Percentiles rank a stretch among this genome's conserved stretches.
These are phyloP conservation scores for Murraya paniculata DNA, from an alignment of 345 rosid genomes.

Conservation along the genomic window DNA sequence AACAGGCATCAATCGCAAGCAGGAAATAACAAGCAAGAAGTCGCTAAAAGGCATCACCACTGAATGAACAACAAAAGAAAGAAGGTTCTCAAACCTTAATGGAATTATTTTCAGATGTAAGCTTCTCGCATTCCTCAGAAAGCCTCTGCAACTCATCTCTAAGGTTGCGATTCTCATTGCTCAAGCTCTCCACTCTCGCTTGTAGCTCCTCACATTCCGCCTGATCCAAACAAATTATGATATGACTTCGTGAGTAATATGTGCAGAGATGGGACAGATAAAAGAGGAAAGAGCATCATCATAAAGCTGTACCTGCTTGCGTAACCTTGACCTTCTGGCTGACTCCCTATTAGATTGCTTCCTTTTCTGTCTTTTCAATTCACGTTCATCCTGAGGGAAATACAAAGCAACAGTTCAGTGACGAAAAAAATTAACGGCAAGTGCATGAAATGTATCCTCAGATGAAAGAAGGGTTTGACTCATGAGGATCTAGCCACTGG, in stretches of 20 bases:
- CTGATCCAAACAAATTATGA: conserved; percentile 28
- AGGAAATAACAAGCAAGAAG: neutral
- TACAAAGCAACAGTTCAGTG: conserved; percentile 1
- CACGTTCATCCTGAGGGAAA: conserved; percentile 78
- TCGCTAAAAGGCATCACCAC: neutral
- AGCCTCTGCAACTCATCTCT: conserved; percentile 80
- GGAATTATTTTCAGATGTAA: conserved; percentile 70
- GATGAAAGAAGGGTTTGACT: neutral
- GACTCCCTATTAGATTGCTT: conserved; percentile 99
- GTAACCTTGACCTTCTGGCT: conserved; percentile 92
- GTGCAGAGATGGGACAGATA: neutral
- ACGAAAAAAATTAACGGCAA: neutral
- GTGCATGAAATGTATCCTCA: too few species aligned
- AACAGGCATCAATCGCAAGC: neutral
- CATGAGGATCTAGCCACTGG: neutral
- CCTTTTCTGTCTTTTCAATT: conserved; percentile 87
- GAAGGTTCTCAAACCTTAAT: conserved; percentile 53
- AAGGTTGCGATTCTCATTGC: conserved; percentile 58
- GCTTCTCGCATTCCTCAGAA: conserved; percentile 85
- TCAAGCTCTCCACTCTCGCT: conserved; percentile 62
- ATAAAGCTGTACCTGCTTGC: conserved; percentile 70
- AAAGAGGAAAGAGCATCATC: neutral
- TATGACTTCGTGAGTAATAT: neutral
- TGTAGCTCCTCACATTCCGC: conserved; percentile 96
- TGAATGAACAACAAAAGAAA: neutral